Evolutionary conservation across 148 eudicot species (phyloP).

Genomic region (Vaccinium corymbosum): DNA sequence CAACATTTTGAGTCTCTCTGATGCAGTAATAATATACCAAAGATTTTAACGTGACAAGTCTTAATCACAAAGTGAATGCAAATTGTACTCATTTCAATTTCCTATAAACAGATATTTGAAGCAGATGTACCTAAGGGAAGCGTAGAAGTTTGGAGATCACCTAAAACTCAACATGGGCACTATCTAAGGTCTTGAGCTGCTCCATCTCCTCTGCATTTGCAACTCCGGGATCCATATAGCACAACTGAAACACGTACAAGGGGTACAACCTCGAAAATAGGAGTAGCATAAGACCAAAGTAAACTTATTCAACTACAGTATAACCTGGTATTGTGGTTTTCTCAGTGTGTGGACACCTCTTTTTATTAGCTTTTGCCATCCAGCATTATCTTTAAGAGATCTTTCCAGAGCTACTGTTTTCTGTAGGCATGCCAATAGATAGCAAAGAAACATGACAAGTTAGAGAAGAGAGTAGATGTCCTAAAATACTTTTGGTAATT

Average conservation of each 20-base stretch:
- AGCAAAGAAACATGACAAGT: constrained; percentile 1
- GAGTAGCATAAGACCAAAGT: constrained; percentile 7
- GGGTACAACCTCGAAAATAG: constrained; percentile 20
- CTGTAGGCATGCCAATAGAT: constrained; percentile 31
- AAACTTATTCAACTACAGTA: neutral
- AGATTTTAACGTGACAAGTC: neutral
- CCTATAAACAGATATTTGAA: neutral
- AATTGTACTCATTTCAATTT: too few relatives aligned
- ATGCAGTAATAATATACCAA: neutral
- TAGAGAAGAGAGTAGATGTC: constrained; percentile 1
- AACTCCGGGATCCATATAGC: constrained; percentile 85
- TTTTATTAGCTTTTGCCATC: constrained; percentile 82
- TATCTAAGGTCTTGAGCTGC: constrained; percentile 60
- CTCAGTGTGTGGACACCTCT: constrained; percentile 86
- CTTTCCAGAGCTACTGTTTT: constrained; percentile 62
- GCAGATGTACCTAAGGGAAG: constrained; percentile 10
- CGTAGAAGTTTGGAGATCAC: neutral
- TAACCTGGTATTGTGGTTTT: constrained; percentile 90
- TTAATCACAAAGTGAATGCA: neutral
- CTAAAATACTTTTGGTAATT: constrained; percentile 1
- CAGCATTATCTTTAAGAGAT: constrained; percentile 53
- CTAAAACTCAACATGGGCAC: constrained; percentile 46
- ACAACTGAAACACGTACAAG: constrained; percentile 43
- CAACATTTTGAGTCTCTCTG: neutral
- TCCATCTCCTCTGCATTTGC: constrained; percentile 63